These are phyloP conservation scores for Fusarium longipes DNA, from an alignment of 2,329 filamentous ascomycete species.

Conservation along the genomic window DNA sequence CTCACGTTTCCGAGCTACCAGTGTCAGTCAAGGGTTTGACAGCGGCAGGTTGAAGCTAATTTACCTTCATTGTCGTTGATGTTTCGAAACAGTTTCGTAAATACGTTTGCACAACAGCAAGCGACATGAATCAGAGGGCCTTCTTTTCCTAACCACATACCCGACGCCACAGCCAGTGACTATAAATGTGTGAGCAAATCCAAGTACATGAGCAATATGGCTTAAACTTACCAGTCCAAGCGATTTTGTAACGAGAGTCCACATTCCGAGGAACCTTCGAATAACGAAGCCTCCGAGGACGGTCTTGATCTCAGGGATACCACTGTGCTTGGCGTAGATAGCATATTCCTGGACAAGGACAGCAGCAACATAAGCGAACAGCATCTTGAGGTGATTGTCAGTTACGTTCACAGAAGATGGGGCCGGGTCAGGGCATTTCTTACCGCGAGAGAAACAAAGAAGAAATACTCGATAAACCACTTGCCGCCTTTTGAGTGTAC, in stretches of 20 bases:
- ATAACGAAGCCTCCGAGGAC: slow-evolving; percentile 95
- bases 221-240: slow-evolving; percentile 76
- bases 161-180: slow-evolving; percentile 91
- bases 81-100: slow-evolving; percentile 85
- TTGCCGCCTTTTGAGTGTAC: slow-evolving; percentile 73
- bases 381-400: slow-evolving; percentile 62
- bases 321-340: slow-evolving; percentile 90
- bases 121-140: slow-evolving; percentile 95
- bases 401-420: background rate
- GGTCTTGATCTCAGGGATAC: slow-evolving; percentile 98
- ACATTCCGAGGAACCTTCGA: slow-evolving; percentile 82
- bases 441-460: slow-evolving; percentile 88
- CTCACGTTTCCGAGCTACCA: slow-evolving; percentile 86
- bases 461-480: slow-evolving; percentile 87
- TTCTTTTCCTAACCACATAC: slow-evolving; percentile 97
- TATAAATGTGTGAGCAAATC: slow-evolving; percentile 54
- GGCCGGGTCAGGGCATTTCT: background rate
- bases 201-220: background rate
- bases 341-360: slow-evolving; percentile 86
- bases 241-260: slow-evolving; percentile 92
- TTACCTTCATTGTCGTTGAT: slow-evolving; percentile 88
- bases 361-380: slow-evolving; percentile 82
- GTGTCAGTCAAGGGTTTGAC: background rate
- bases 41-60: background rate
- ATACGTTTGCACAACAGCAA: slow-evolving; percentile 93